Evolutionary conservation across 1,284 basidiomycete genomes (phyloP).

Genomic region (Tilletia horrida): DNA sequence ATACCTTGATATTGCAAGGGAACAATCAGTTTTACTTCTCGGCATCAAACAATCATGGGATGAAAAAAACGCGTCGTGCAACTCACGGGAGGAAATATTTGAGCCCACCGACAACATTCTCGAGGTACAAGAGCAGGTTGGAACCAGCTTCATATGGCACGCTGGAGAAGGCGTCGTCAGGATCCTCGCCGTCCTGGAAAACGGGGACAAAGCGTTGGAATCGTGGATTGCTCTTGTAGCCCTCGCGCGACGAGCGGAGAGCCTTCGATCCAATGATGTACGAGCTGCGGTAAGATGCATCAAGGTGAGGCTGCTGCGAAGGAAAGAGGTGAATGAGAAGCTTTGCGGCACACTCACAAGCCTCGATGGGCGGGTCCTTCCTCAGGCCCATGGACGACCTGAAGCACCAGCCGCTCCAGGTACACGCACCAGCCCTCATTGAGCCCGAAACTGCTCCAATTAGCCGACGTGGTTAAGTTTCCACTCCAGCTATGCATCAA

Average conservation of each 20-base stretch:
- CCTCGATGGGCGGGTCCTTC: slow-evolving; percentile 68
- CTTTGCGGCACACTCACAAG: slow-evolving; percentile 61
- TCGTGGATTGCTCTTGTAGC: slow-evolving; percentile 60
- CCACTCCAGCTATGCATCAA: slow-evolving; percentile 53
- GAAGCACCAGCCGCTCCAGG: slow-evolving; percentile 78
- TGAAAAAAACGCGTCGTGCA: background rate
- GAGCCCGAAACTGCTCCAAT: slow-evolving; percentile 52
- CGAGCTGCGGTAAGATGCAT: slow-evolving; percentile 53
- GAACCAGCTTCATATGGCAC: slow-evolving; percentile 67
- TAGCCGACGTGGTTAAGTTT: slow-evolving; percentile 50
- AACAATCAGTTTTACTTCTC: background rate
- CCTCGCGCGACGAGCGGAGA: slow-evolving; percentile 69
- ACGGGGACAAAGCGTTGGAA: slow-evolving; percentile 82
- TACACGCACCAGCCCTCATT: slow-evolving; percentile 81
- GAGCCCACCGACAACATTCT: slow-evolving; percentile 78
- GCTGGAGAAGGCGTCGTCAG: slow-evolving; percentile 54
- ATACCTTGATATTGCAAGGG: slow-evolving; percentile 57
- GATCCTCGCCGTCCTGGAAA: slow-evolving; percentile 74
- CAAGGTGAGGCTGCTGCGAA: too few species aligned
- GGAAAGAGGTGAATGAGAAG: background rate
- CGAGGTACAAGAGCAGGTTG: slow-evolving; percentile 67
- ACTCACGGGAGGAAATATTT: slow-evolving; percentile 60
- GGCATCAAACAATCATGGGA: too few species aligned
- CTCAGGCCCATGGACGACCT: slow-evolving; percentile 63
- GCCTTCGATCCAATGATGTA: slow-evolving; percentile 73